Percentiles rank a stretch among this genome's conserved stretches.
Evolutionary conservation across 257 asterid genomes (phyloP).

Genomic region (Henckelia pumila): DNA sequence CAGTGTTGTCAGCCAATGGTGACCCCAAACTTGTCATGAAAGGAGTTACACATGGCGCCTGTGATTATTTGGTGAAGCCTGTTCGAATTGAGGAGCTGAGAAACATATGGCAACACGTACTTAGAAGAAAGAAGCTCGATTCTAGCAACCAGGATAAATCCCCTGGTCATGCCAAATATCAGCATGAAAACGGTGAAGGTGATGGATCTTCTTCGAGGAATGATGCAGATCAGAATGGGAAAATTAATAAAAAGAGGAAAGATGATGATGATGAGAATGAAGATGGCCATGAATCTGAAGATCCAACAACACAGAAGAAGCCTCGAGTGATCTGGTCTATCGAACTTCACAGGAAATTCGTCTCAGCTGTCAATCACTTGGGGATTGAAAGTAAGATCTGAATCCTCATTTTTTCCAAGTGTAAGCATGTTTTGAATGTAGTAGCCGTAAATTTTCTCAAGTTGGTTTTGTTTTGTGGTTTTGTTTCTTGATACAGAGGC

Average conservation of each 20-base stretch:
- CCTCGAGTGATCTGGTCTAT: conserved; percentile 69
- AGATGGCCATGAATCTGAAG: conserved; percentile 47
- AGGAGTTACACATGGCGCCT: conserved; percentile 72
- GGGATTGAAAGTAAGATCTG: conserved; percentile 59
- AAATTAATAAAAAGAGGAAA: conserved; percentile 44
- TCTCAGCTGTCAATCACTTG: conserved; percentile 55
- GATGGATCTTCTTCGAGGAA: conserved; percentile 38
- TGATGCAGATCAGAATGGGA: conserved; percentile 51
- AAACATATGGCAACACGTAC: conserved; percentile 65
- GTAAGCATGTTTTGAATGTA: conserved; percentile 4
- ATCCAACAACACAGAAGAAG: conserved; percentile 53
- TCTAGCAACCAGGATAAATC: conserved; percentile 35
- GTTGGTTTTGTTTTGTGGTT: background rate
- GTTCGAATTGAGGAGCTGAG: conserved; percentile 59
- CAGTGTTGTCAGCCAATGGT: conserved; percentile 66
- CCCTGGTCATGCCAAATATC: conserved; percentile 28
- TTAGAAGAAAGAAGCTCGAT: conserved; percentile 44
- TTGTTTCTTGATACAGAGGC: conserved; percentile 43
- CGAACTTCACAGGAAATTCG: conserved; percentile 63
- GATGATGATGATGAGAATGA: conserved; percentile 48
- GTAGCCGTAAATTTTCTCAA: background rate
- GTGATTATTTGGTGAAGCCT: conserved; percentile 73
- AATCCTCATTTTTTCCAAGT: background rate
- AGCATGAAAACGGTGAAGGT: conserved; percentile 48
- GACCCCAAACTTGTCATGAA: conserved; percentile 54